These are phyloP conservation scores for Nannochloropsis gaditana DNA, from an alignment of 108 stramenopile genomes.

Conservation along the genomic window DNA sequence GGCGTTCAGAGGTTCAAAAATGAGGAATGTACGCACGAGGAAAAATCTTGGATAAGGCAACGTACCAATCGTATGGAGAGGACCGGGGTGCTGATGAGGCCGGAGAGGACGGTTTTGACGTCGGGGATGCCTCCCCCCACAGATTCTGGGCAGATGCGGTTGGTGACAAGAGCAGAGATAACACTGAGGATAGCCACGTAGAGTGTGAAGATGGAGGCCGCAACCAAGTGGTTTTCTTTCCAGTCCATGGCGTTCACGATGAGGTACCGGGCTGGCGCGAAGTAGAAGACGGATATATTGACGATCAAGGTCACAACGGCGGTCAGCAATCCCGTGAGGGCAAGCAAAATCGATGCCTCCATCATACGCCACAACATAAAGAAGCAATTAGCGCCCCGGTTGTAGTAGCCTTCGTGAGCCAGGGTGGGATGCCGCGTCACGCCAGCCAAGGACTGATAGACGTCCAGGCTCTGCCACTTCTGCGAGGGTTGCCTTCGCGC, in stretches of 20 bases:
- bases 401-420: background rate
- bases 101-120: slow-evolving; percentile 36
- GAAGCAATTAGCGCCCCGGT: background rate
- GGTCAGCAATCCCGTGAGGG: background rate
- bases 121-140: slow-evolving; percentile 46
- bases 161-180: slow-evolving; percentile 25
- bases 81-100: background rate
- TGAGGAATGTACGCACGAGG: background rate
- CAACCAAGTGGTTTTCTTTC: background rate
- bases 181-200: background rate
- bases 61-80: background rate
- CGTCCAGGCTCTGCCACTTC: slow-evolving; percentile 2
- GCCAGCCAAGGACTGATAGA: background rate
- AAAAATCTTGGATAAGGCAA: background rate
- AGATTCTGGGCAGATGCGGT: slow-evolving; percentile 37
- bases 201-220: background rate
- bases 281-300: background rate
- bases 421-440: background rate
- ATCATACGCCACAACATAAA: slow-evolving; percentile 1
- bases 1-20: background rate
- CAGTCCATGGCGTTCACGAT: background rate
- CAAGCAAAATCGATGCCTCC: slow-evolving; percentile 10
- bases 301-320: background rate
- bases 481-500: background rate
- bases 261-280: background rate